Percentiles rank a stretch among this genome's conserved stretches.
Conservation (phyloP, 768 basidiomycete species). For the Favolaschia claudopus region DNA sequence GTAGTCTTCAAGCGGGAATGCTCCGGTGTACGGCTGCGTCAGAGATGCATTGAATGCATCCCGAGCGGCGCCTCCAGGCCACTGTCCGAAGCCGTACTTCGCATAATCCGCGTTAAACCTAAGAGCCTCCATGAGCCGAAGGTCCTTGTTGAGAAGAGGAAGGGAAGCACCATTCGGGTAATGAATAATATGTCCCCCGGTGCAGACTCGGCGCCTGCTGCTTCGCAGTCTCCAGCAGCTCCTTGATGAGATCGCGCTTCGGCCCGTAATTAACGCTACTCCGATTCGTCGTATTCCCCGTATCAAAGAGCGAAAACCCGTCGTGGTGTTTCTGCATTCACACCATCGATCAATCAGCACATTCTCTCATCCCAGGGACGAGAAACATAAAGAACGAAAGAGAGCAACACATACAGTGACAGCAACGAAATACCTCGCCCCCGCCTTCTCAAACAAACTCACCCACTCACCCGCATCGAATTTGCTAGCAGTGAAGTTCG, state of each 20-base stretch:
- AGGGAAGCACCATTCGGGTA: constrained; percentile 58
- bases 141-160: neutral
- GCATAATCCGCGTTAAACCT: constrained; percentile 65
- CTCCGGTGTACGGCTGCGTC: constrained; percentile 65
- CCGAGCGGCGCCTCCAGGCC: constrained; percentile 62
- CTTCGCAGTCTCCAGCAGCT: constrained; percentile 59
- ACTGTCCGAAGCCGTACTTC: constrained; percentile 55
- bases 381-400: too few relatives aligned
- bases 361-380: too few relatives aligned
- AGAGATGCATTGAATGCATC: constrained; percentile 56
- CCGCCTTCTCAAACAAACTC: constrained; percentile 59
- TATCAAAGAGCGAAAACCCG: constrained; percentile 64
- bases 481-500: constrained; percentile 56
- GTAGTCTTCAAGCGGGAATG: constrained; percentile 58
- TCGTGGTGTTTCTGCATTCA: constrained; percentile 69
- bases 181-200: constrained; percentile 63
- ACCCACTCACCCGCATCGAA: constrained; percentile 65
- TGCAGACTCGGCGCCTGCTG: constrained; percentile 56
- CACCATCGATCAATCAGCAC: too few relatives aligned
- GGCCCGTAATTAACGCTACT: constrained; percentile 58
- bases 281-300: constrained; percentile 58
- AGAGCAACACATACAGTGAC: too few relatives aligned
- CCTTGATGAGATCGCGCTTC: constrained; percentile 57
- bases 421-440: constrained; percentile 69
- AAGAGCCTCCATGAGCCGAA: neutral